Percentiles rank a stretch among this genome's conserved stretches.
phyloP scores from a whole-genome alignment of 257 asterid genomes.

The Salvia miltiorrhiza region DNA sequence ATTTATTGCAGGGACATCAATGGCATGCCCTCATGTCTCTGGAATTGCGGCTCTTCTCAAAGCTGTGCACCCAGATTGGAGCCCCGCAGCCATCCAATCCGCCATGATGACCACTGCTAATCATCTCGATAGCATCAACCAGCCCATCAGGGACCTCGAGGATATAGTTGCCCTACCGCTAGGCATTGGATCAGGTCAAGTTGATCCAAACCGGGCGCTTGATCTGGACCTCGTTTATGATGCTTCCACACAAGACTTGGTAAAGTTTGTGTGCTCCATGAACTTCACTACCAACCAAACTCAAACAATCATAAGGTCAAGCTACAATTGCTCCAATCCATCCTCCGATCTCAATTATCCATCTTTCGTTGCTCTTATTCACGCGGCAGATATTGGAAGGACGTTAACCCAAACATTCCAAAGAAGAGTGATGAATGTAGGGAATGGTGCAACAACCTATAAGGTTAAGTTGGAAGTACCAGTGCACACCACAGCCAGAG shows the following conservation, averaged over 20 bases:
- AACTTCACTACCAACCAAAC: background rate
- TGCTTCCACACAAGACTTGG: background rate
- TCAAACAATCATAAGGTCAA: no score
- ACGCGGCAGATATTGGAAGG: background rate
- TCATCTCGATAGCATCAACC: slow-evolving; percentile 26
- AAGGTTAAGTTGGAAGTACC: background rate
- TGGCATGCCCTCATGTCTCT: no score
- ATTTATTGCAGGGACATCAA: background rate
- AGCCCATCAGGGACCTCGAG: slow-evolving; percentile 24
- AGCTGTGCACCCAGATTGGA: slow-evolving; percentile 10
- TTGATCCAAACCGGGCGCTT: no score
- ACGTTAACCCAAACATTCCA: background rate
- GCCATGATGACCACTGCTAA: slow-evolving; percentile 46
- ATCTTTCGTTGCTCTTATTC: background rate
- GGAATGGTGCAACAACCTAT: background rate
- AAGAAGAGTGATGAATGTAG: background rate
- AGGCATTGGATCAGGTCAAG: slow-evolving; percentile 32
- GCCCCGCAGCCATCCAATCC: slow-evolving; percentile 36
- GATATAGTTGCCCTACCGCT: slow-evolving; percentile 15
- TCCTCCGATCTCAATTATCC: background rate
- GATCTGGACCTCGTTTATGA: no score
- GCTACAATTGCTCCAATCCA: no score
- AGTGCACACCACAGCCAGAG: background rate
- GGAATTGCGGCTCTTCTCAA: background rate
- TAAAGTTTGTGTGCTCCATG: background rate